Conservation (phyloP, 2,329 filamentous ascomycete genomes). For the Aspergillus sp. region DNA sequence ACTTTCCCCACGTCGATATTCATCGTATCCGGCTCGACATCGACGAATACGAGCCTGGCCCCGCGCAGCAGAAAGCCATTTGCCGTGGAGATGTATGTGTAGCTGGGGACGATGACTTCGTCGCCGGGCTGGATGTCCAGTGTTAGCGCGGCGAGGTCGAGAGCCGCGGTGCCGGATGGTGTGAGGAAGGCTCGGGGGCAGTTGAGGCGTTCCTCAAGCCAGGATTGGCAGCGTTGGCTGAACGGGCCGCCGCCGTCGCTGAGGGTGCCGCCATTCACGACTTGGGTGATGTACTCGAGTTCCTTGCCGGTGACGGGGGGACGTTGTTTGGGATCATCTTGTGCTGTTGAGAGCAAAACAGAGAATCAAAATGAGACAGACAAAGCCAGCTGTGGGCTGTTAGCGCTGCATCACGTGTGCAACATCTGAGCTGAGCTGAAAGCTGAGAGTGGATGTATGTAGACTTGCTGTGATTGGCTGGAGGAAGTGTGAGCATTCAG, state of each 20-base stretch:
- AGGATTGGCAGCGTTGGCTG: slow-evolving; percentile 5
- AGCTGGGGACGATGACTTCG: slow-evolving; percentile 12
- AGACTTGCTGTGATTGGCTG: too few relatives aligned
- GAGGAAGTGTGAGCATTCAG: too few relatives aligned
- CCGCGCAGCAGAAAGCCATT: slow-evolving; percentile 12
- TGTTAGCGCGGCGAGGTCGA: slow-evolving; percentile 9
- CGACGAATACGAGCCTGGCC: slow-evolving; percentile 8
- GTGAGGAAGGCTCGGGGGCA: slow-evolving; percentile 3
- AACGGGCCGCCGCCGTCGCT: neutral
- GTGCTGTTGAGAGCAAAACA: neutral
- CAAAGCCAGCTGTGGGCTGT: too few relatives aligned
- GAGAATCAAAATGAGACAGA: too few relatives aligned
- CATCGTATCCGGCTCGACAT: slow-evolving; percentile 10
- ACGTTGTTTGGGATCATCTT: neutral
- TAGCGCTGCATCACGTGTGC: too few relatives aligned
- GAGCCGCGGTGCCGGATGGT: slow-evolving; percentile 9
- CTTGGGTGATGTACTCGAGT: neutral
- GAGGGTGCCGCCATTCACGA: neutral
- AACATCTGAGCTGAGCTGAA: too few relatives aligned
- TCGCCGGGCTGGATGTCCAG: slow-evolving; percentile 7
- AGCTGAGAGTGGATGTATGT: too few relatives aligned
- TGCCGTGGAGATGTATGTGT: slow-evolving; percentile 10
- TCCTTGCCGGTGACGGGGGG: neutral
- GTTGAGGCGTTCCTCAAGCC: slow-evolving; percentile 7
- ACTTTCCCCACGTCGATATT: slow-evolving; percentile 4